Evolutionary conservation across 208 protist genomes (phyloP).

Genomic region (Wallacemonas sp.): DNA sequence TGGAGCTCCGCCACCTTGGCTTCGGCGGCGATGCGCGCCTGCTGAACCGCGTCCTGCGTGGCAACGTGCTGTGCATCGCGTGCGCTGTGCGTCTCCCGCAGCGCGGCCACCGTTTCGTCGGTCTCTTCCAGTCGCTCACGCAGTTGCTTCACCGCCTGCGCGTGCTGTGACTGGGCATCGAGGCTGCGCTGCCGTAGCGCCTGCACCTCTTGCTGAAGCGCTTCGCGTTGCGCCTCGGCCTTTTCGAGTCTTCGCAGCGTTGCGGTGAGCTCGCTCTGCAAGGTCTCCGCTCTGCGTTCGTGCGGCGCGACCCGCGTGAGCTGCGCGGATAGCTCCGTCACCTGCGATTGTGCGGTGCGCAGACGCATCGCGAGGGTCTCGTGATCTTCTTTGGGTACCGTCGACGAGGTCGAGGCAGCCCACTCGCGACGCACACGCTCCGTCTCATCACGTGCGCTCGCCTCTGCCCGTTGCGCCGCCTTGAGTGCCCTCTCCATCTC

Average conservation of each 20-base stretch:
- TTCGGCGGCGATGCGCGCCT: constrained; percentile 8
- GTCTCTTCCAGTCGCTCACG: constrained; percentile 19
- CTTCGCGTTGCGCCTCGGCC: constrained; percentile 5
- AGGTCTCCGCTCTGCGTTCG: not conserved
- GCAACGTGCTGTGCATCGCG: not conserved
- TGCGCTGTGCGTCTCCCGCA: not conserved
- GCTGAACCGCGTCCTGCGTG: not conserved
- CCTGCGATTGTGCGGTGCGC: too few species aligned
- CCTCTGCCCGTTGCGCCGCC: constrained; percentile 13
- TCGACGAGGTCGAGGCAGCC: not conserved
- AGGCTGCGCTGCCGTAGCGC: constrained; percentile 23
- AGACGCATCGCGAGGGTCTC: not conserved
- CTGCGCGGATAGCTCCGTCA: too few species aligned
- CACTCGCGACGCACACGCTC: not conserved
- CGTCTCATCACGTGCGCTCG: not conserved
- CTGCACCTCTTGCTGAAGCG: constrained; percentile 18
- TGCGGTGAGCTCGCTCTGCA: not conserved
- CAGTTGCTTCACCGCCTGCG: constrained; percentile 25
- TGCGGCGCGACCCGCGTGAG: not conserved
- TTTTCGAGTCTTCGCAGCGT: not conserved
- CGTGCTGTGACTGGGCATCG: constrained; percentile 19
- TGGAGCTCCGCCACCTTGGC: not conserved
- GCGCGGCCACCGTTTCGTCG: constrained; percentile 30
- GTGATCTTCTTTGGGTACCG: not conserved
- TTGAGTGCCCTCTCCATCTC: constrained; percentile 15